Evolutionary conservation across 1,284 basidiomycete genomes (phyloP).

Genomic region (Pseudozyma flocculosa): DNA sequence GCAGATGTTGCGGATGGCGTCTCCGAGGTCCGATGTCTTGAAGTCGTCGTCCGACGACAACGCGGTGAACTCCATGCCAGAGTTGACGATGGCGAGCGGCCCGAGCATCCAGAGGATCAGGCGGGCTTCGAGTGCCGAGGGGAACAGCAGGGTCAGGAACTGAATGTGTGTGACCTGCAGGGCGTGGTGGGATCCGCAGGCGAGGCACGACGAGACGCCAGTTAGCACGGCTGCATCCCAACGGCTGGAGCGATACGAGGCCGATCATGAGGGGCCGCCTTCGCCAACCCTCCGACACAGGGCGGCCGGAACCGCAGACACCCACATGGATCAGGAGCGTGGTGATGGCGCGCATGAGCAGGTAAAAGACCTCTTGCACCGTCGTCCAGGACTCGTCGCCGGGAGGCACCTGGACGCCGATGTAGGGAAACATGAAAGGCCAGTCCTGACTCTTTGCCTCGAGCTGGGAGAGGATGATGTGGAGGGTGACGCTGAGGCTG

Average conservation of each 20-base stretch:
- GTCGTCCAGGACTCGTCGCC: conserved; percentile 71
- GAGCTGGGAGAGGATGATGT: conserved; percentile 69
- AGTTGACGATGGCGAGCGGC: conserved; percentile 81
- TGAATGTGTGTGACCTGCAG: conserved; percentile 91
- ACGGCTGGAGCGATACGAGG: no score
- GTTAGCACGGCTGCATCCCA: no score
- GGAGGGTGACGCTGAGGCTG: conserved; percentile 47
- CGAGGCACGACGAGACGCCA: no score
- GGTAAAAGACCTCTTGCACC: conserved; percentile 75
- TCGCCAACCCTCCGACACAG: no score
- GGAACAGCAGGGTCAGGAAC: conserved; percentile 92
- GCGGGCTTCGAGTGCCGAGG: conserved; percentile 83
- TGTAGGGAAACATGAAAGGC: conserved; percentile 94
- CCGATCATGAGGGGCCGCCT: no score
- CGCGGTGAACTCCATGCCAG: conserved; percentile 79
- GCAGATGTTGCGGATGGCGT: conserved; percentile 86
- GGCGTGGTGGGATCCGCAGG: not conserved
- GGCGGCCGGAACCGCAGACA: no score
- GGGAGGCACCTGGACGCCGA: conserved; percentile 71
- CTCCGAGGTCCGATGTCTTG: conserved; percentile 66
- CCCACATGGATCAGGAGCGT: conserved; percentile 73
- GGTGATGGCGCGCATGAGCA: conserved; percentile 81
- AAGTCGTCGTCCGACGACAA: conserved; percentile 62
- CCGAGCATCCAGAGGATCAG: conserved; percentile 85
- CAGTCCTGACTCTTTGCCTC: conserved; percentile 70